A percentile compares a stretch with the other conserved stretches of the same genome.
Conservation (phyloP, 805 yeast species). For the Sugiyamaella qingdaonensis region DNA sequence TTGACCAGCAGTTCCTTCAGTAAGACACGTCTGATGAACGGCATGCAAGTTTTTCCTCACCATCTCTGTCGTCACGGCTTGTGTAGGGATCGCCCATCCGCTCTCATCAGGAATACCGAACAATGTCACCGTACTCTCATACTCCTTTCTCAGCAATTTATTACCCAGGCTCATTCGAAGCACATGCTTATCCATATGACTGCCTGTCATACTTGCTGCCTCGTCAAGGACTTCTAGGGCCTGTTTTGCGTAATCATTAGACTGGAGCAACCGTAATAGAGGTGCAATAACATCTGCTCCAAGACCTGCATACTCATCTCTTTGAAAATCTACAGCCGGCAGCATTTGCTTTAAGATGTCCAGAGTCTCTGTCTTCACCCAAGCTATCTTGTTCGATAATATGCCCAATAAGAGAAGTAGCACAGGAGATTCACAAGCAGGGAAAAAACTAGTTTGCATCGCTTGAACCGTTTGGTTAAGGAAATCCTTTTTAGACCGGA, state of each 20-base stretch:
- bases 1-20: conserved; percentile 6
- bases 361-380: conserved; percentile 82
- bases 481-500: conserved; percentile 88
- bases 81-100: conserved; percentile 98
- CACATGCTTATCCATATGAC: conserved; percentile 86
- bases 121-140: conserved; percentile 79
- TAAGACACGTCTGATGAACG: conserved; percentile 74
- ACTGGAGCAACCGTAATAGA: conserved; percentile 66
- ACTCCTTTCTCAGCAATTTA: conserved; percentile 68
- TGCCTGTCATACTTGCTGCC: conserved; percentile 79
- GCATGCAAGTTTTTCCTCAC: conserved; percentile 94
- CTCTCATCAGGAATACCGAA: conserved; percentile 93
- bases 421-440: conserved; percentile 66
- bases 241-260: conserved; percentile 74
- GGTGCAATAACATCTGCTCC: conserved; percentile 97
- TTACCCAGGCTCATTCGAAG: conserved; percentile 89
- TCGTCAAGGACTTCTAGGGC: conserved; percentile 90
- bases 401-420: conserved; percentile 74
- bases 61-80: conserved; percentile 81
- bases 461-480: conserved; percentile 72
- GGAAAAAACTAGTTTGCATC: conserved; percentile 65
- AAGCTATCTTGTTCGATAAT: conserved; percentile 65
- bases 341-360: conserved; percentile 67
- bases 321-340: conserved; percentile 69
- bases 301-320: conserved; percentile 77